phyloP scores from a whole-genome alignment of 495 filamentous ascomycete genomes.

The Xeromyces bisporus region DNA sequence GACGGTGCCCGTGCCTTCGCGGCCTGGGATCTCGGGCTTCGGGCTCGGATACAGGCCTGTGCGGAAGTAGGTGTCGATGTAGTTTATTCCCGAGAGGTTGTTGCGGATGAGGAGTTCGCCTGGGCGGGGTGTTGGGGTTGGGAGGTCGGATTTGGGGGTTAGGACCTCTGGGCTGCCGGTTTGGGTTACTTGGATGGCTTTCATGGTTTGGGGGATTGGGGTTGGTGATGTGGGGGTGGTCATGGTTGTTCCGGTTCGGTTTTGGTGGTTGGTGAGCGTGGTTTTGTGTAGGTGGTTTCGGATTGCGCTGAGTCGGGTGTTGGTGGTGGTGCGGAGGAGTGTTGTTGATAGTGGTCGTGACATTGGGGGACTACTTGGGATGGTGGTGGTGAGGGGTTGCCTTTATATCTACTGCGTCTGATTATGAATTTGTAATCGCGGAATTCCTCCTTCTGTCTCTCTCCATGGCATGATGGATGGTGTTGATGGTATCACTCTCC shows the following conservation, averaged over 20 bases:
- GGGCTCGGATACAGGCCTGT: constrained; percentile 65
- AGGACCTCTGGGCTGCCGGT: constrained; percentile 68
- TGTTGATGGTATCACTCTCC: no score
- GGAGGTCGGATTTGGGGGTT: constrained; percentile 54
- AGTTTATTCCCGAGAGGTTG: constrained; percentile 74
- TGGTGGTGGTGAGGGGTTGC: no score
- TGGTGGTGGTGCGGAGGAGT: neutral
- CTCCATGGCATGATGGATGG: no score
- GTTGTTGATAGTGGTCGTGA: neutral
- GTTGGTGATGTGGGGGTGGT: neutral
- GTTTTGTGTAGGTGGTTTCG: neutral
- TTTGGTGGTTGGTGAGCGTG: neutral
- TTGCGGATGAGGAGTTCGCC: constrained; percentile 75
- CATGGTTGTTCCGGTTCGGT: neutral
- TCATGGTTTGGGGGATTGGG: constrained; percentile 49
- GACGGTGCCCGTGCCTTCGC: constrained; percentile 58
- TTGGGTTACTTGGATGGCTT: constrained; percentile 55
- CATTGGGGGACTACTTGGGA: no score
- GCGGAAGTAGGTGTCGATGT: constrained; percentile 80
- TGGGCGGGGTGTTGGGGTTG: constrained; percentile 52
- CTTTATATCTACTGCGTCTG: no score
- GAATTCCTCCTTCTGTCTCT: no score
- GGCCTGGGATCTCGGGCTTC: constrained; percentile 67
- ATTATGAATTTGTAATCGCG: no score
- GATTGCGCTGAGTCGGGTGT: neutral